phyloP scores from a whole-genome alignment of 352 stramenopile genomes.

The Blastocystis sp. region DNA sequence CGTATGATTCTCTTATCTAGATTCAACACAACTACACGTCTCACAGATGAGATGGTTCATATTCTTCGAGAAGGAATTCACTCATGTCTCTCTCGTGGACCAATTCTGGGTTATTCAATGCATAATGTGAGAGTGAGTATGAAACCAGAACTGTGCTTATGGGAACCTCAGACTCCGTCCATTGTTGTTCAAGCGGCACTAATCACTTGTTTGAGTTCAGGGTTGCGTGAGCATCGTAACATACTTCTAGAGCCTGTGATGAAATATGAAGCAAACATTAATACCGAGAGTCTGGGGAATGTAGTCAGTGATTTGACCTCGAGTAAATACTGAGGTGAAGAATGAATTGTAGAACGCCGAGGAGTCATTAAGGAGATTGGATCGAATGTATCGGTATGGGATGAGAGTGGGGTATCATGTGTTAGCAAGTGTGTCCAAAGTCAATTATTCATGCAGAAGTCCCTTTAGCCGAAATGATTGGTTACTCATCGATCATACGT shows the following conservation, averaged over 20 bases:
- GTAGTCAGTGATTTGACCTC: constrained; percentile 70
- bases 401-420: constrained; percentile 80
- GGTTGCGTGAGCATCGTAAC: constrained; percentile 65
- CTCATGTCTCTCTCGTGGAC: constrained; percentile 12
- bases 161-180: constrained; percentile 62
- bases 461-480: constrained; percentile 93
- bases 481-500: constrained; percentile 89
- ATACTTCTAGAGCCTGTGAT: constrained; percentile 72
- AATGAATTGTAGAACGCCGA: background rate
- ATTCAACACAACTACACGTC: background rate
- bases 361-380: background rate
- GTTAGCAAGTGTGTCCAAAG: constrained; percentile 79
- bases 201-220: constrained; percentile 67
- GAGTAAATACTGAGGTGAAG: constrained; percentile 13
- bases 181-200: background rate
- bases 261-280: constrained; percentile 72
- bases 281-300: constrained; percentile 71
- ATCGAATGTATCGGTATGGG: background rate
- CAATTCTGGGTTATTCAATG: constrained; percentile 36
- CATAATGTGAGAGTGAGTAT: constrained; percentile 66
- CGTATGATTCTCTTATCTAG: background rate
- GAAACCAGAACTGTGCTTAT: constrained; percentile 68
- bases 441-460: constrained; percentile 78
- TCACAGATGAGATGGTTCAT: background rate
- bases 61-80: background rate